Percentiles rank a stretch among this genome's conserved stretches.
Conservation (phyloP, 805 yeast species). For the Candida namnaoensis region DNA sequence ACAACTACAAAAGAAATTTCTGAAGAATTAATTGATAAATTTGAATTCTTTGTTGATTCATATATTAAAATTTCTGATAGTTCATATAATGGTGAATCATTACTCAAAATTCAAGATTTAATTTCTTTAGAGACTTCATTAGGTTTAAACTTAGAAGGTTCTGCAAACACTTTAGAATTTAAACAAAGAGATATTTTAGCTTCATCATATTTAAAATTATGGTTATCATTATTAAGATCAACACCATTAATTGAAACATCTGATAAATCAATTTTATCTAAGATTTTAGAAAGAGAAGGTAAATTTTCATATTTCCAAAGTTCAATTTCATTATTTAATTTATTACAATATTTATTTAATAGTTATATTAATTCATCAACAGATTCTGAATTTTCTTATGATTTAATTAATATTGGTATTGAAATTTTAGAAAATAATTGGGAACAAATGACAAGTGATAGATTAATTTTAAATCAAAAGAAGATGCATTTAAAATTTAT, state of each 20-base stretch:
- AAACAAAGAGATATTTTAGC: conserved; percentile 21
- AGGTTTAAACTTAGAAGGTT: background rate
- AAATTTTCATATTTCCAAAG: conserved; percentile 1
- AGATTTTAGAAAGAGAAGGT: background rate
- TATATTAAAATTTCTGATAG: conserved; percentile 10
- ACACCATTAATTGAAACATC: conserved; percentile 6
- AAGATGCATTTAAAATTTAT: conserved; percentile 52
- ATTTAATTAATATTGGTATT: conserved; percentile 17
- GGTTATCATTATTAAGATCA: conserved; percentile 11
- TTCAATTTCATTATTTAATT: conserved; percentile 6
- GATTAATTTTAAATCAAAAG: conserved; percentile 59
- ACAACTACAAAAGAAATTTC: no score
- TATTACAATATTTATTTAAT: conserved; percentile 9
- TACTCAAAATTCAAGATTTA: conserved; percentile 8
- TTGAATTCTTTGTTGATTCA: conserved; percentile 19
- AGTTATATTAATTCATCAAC: conserved; percentile 2
- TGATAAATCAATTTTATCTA: no score
- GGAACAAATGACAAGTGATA: conserved; percentile 45
- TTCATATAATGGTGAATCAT: conserved; percentile 3
- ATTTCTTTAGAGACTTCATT: conserved; percentile 1
- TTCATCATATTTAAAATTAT: conserved; percentile 17
- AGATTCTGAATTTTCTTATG: conserved; percentile 1
- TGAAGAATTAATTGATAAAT: conserved; percentile 4
- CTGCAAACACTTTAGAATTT: conserved; percentile 8
- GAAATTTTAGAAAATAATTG: conserved; percentile 39